phyloP scores from a whole-genome alignment of 2,329 filamentous ascomycete species.

The Penicillium sp. region DNA sequence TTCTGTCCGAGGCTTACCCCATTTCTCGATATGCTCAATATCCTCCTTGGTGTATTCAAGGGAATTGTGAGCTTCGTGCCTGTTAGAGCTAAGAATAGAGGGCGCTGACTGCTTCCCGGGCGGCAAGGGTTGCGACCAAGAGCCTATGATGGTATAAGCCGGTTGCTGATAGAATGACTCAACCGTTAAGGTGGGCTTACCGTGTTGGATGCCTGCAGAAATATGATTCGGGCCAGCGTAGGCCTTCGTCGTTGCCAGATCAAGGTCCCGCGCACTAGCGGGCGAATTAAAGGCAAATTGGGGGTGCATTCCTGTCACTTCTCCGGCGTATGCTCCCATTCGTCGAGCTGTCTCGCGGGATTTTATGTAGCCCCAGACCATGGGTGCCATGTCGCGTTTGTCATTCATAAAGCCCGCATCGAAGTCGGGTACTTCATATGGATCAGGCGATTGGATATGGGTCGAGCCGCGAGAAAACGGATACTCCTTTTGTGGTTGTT shows the following conservation, averaged over 20 bases:
- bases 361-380: conserved; percentile 84
- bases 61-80: conserved; percentile 59
- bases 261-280: conserved; percentile 69
- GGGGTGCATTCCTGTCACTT: conserved; percentile 66
- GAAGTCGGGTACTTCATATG: conserved; percentile 73
- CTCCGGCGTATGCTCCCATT: conserved; percentile 75
- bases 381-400: conserved; percentile 77
- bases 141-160: conserved; percentile 26
- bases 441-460: conserved; percentile 68
- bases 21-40: conserved; percentile 63
- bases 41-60: conserved; percentile 61
- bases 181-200: conserved; percentile 33
- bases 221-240: conserved; percentile 73
- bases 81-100: conserved; percentile 62
- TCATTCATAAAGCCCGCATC: conserved; percentile 84
- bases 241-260: conserved; percentile 70
- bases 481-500: conserved; percentile 53
- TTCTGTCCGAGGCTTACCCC: conserved; percentile 33
- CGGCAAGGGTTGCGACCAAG: conserved; percentile 64
- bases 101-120: conserved; percentile 52
- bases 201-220: conserved; percentile 69
- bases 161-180: neutral
- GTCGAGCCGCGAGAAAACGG: conserved; percentile 71
- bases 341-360: conserved; percentile 74
- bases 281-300: conserved; percentile 69